phyloP scores from a whole-genome alignment of 1,284 basidiomycete genomes.

The Rugosomyces carneus region DNA sequence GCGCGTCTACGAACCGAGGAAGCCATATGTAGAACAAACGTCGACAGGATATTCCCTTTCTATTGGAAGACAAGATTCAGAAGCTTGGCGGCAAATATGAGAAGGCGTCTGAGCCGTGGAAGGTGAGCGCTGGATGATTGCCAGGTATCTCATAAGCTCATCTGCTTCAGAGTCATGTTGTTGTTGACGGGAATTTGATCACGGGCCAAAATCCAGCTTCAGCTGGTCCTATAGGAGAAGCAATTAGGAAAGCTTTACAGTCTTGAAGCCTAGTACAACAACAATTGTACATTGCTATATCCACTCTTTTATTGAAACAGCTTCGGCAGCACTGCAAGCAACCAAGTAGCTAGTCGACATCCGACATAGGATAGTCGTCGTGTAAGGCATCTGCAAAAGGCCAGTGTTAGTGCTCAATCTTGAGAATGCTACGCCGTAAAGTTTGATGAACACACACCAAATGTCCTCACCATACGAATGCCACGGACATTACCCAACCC shows the following conservation, averaged over 20 bases:
- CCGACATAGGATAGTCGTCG: not conserved
- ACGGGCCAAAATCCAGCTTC: conserved; percentile 76
- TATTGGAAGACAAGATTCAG: conserved; percentile 58
- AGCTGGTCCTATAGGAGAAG: conserved; percentile 44
- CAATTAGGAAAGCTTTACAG: conserved; percentile 34
- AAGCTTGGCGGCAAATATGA: conserved; percentile 62
- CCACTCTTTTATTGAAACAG: no score
- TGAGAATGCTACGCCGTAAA: conserved; percentile 10
- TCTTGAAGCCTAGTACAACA: not conserved
- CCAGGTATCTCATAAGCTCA: not conserved
- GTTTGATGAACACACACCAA: conserved; percentile 19
- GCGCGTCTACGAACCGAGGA: not conserved
- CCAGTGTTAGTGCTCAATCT: not conserved
- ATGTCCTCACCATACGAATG: conserved; percentile 48
- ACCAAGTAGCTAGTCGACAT: not conserved
- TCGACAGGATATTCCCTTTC: conserved; percentile 54
- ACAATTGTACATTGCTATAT: not conserved
- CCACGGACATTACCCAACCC: conserved; percentile 75
- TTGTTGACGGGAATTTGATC: conserved; percentile 36
- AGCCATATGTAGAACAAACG: not conserved
- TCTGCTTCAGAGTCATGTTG: conserved; percentile 30
- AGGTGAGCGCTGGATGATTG: conserved; percentile 30
- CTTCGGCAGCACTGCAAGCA: not conserved
- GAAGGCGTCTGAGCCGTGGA: conserved; percentile 52
- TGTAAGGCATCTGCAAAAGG: no score